phyloP scores from a whole-genome alignment of 164 flowering plant genomes.

The Liriodendron chinense region DNA sequence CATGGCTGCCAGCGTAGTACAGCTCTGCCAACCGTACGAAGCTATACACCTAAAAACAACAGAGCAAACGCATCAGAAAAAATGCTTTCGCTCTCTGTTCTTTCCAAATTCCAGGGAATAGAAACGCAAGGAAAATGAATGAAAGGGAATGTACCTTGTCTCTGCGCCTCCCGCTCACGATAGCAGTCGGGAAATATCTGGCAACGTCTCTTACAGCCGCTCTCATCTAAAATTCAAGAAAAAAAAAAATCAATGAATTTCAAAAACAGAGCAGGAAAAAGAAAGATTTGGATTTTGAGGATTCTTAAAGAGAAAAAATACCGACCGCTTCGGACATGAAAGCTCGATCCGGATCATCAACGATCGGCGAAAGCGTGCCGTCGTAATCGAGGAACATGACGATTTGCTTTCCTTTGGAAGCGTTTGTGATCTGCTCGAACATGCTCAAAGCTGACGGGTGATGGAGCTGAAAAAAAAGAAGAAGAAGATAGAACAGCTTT shows the following conservation, averaged over 20 bases:
- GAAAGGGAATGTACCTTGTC: constrained; percentile 55
- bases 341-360: constrained; percentile 83
- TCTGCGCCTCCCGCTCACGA: constrained; percentile 78
- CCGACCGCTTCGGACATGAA: constrained; percentile 65
- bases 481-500: not conserved
- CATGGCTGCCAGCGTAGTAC: constrained; percentile 91
- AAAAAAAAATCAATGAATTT: not conserved
- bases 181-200: constrained; percentile 72
- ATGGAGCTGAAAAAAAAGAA: constrained; percentile 30
- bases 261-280: constrained; percentile 5
- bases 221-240: constrained; percentile 50
- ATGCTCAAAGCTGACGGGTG: constrained; percentile 75
- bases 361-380: constrained; percentile 89
- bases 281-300: not conserved
- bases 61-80: not conserved
- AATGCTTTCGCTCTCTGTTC: not conserved
- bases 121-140: not conserved
- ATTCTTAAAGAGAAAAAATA: too few species aligned
- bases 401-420: constrained; percentile 73
- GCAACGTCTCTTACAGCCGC: constrained; percentile 58
- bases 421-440: constrained; percentile 65
- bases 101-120: not conserved
- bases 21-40: constrained; percentile 70
- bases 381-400: constrained; percentile 90
- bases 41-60: constrained; percentile 44